Evolutionary conservation across 257 asterid species (phyloP), one percentile per base, ranked within the genome.

Genomic region (Solanum clarkiae): DNA sequence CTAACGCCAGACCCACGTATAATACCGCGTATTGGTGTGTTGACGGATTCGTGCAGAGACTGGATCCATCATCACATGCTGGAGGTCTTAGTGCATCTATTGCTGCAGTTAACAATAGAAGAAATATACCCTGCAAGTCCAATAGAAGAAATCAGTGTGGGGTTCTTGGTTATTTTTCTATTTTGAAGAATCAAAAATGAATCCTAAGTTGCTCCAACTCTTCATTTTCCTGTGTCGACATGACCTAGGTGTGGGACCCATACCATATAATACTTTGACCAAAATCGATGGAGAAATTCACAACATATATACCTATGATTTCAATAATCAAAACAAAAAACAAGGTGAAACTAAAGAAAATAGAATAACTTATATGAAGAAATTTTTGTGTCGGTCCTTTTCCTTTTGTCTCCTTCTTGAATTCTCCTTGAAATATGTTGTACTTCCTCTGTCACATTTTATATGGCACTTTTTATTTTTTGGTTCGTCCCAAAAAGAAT

Each of bases 91-190:
- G 65, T 6, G 53, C 24, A 59, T 83, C 66, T 47, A 86, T n/a
- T 84, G 87, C 82, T 59, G 90, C 89, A 20, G 89, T 89, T 14
- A 89, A 57, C 44, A 87, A 62, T 84, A 89, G 57, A 22, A 86
- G 47, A 42, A 88, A 47, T 14, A 80, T 44, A 14, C 92, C 92
- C 92, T 89, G 85, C 85, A 84, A 72, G 51, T 26, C 3, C 68
- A 70, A 32, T 22, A 26, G 53, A 77, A 24, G 82, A 51, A 47
- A 51, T 51, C 16, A 77, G 51, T 51, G 51, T 14, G 45, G 6
- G 44, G 60, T 44, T 44, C 55, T 7, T 45, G 57, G 29, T 26
- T 74, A 5, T 20, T 69, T 17, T 10, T 17, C 20, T 71, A 44
- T 26, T 26, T 65, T 65, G 72, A 26, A 11, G 72, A 4, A 0